These are phyloP conservation scores for Chlorella sp. DNA, from an alignment of 139 green algal genomes.

Conservation along the genomic window DNA sequence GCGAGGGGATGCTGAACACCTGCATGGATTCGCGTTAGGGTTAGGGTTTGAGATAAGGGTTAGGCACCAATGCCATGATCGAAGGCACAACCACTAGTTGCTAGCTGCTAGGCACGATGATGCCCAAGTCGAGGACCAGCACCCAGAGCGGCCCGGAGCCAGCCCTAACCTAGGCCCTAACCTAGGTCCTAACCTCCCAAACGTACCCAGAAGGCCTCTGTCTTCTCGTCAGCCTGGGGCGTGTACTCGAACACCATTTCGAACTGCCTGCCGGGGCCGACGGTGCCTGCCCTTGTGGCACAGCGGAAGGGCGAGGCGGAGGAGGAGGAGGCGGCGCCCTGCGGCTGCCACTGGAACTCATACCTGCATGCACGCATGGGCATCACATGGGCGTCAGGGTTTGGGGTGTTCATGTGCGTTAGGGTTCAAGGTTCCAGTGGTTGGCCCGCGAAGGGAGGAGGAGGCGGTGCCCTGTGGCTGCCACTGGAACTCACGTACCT, in stretches of 20 bases:
- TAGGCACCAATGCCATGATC: too few relatives aligned
- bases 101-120: background rate
- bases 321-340: background rate
- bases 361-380: slow-evolving; percentile 27
- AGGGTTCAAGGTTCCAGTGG: too few relatives aligned
- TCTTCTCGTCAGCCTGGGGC: slow-evolving; percentile 34
- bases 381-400: too few relatives aligned
- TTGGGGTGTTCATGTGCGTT: too few relatives aligned
- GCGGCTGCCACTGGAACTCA: slow-evolving; percentile 64
- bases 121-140: background rate
- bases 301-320: slow-evolving; percentile 13
- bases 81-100: too few relatives aligned
- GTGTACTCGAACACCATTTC: slow-evolving; percentile 83
- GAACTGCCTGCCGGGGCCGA: slow-evolving; percentile 52
- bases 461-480: too few relatives aligned
- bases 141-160: too few relatives aligned
- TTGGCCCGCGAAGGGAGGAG: too few relatives aligned
- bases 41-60: background rate
- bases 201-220: slow-evolving; percentile 65
- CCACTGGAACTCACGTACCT: too few relatives aligned
- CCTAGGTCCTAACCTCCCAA: too few relatives aligned
- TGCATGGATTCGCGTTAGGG: background rate
- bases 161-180: too few relatives aligned
- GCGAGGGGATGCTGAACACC: slow-evolving; percentile 62
- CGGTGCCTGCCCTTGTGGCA: slow-evolving; percentile 31